These are phyloP conservation scores for Monosporozyma unispora DNA, from an alignment of 805 yeast species.

Conservation along the genomic window DNA sequence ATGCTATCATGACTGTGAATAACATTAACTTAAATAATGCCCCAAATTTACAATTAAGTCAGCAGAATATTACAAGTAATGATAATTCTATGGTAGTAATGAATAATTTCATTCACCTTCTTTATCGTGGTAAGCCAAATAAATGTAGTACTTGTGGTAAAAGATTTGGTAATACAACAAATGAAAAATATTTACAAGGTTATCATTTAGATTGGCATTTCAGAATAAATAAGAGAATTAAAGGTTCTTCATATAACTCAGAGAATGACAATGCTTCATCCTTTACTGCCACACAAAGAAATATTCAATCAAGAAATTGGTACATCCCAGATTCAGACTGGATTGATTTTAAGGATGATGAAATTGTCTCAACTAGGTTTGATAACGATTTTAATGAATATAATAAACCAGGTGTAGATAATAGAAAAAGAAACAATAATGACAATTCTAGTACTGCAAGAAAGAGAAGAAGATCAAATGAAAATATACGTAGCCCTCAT, in stretches of 20 bases:
- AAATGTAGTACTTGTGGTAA: conserved; percentile 89
- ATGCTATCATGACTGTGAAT: conserved; percentile 25
- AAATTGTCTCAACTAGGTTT: conserved; percentile 35
- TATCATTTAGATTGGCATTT: conserved; percentile 94
- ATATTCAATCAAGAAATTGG: conserved; percentile 74
- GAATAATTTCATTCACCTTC: conserved; percentile 24
- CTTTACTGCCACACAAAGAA: conserved; percentile 16
- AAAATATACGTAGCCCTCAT: neutral
- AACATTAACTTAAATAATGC: conserved; percentile 24
- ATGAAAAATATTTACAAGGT: conserved; percentile 45
- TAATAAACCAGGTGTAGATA: conserved; percentile 5
- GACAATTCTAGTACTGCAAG: conserved; percentile 4
- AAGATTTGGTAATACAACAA: conserved; percentile 55
- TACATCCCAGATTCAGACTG: conserved; percentile 65
- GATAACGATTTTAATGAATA: conserved; percentile 4
- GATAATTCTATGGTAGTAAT: conserved; percentile 20
- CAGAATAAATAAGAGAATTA: conserved; percentile 73
- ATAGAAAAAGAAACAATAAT: conserved; percentile 1
- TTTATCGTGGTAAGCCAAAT: conserved; percentile 43
- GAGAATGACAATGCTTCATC: conserved; percentile 41
- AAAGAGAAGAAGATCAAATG: neutral
- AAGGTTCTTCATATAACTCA: conserved; percentile 46
- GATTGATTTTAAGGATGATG: conserved; percentile 65
- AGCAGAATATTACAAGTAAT: conserved; percentile 27
- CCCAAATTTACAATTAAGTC: conserved; percentile 25